Base-by-base conservation (phyloP, 768 basidiomycete species). In the Tricholoma bakamatsutake region DNA sequence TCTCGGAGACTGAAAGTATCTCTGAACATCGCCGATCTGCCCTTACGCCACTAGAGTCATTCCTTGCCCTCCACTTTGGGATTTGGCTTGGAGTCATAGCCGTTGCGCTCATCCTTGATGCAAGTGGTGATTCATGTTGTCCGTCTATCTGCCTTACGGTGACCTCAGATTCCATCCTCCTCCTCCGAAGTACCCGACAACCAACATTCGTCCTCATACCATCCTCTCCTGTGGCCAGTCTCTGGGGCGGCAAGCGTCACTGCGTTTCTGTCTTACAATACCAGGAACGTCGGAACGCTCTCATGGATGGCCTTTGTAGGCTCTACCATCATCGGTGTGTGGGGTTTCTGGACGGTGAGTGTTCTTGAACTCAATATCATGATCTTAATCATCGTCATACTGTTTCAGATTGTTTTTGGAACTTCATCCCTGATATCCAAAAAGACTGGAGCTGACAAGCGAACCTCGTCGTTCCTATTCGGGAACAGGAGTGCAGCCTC, bases 381-480 rank as follows among this genome's bases (percentile, higher is more conserved):
- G 21, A 24, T 24, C 21, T 24, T 24, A 3, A 24, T 24, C 2
- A 24, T 24, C 1, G 3, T 24, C 0, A 45, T 24, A 4, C 13
- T 48, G 15, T 30, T 10, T 48, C 61, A 88, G 87, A 75, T 85
- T 47, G 63, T 83, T 50, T 89, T 91, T 63, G 78, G 80, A 39
- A 76, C 78, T 24, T 75, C 85, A 11, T 73, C 76, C 24, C 65
- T 71, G 37, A 67, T 80, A 47, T 90, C 88, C 31, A 82, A 80
- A 65, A 87, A 81, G 61, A 91, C 89, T 5, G 90, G 90, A 15
- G 85, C 88, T 17, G 88, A 91, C 71, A 91, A 91, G 64, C 82
- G 81, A 58, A 93, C 89, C 4, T 90, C 88, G 13, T 65, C 83
- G 4, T 91, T 92, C 68, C 72, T 91, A 18, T 93, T 93, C 65